phyloP scores from a whole-genome alignment of 2,329 filamentous ascomycete species.

The Diaporthe australafricana region DNA sequence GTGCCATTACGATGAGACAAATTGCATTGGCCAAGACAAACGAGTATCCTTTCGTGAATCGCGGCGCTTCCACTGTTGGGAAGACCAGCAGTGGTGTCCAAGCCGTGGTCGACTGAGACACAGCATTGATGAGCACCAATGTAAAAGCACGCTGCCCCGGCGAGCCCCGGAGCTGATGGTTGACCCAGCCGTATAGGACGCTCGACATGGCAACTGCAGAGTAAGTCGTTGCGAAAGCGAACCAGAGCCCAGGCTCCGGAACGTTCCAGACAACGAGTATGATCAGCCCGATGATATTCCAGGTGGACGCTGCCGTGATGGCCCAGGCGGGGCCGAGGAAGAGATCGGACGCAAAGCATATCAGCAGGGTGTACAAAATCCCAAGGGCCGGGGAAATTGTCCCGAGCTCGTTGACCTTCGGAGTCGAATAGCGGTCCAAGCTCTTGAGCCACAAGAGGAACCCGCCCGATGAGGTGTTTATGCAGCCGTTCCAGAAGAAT shows the following conservation, averaged over 20 bases:
- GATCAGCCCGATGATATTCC: conserved; percentile 65
- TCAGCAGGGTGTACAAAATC: conserved; percentile 65
- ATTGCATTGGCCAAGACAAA: conserved; percentile 46
- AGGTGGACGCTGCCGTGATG: conserved; percentile 61
- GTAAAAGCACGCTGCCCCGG: conserved; percentile 61
- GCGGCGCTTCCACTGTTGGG: conserved; percentile 55
- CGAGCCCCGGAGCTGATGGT: conserved; percentile 58
- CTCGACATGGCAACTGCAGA: conserved; percentile 63
- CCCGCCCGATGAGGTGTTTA: conserved; percentile 57
- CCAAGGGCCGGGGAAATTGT: conserved; percentile 65
- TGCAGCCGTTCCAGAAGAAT: conserved; percentile 68
- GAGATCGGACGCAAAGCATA: conserved; percentile 67
- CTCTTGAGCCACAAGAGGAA: conserved; percentile 71
- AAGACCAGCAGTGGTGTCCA: conserved; percentile 68
- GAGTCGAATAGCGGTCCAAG: conserved; percentile 57
- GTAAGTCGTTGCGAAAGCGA: conserved; percentile 62
- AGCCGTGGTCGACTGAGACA: conserved; percentile 66
- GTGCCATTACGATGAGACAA: conserved; percentile 11
- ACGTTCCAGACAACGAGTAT: conserved; percentile 68
- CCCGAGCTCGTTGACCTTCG: conserved; percentile 62
- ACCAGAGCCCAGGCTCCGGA: conserved; percentile 65
- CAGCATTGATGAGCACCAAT: conserved; percentile 61
- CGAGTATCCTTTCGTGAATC: conserved; percentile 55
- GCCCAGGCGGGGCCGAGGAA: conserved; percentile 64
- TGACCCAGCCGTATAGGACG: conserved; percentile 68